Base-by-base conservation (phyloP, 2,329 filamentous ascomycete genomes). In the Fusarium poae region DNA sequence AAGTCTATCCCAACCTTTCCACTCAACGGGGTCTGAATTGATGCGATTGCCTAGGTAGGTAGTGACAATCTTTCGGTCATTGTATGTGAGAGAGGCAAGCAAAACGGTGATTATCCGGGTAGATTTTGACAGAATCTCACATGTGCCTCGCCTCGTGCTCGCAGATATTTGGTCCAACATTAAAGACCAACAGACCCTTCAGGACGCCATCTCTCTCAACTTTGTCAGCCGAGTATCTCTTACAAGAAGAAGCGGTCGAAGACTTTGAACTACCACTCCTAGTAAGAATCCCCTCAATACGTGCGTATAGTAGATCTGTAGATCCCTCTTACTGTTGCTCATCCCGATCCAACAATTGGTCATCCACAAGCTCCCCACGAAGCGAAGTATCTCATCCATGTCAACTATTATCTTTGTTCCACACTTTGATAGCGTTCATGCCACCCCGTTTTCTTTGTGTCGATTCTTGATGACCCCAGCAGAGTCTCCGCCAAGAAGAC, bases 1-100 rank as follows among this genome's bases (percentile, higher is more conserved):
- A 55, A 55, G 57, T 59, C 49, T 68, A 62, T 68, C 67, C 65
- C 49, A 59, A 70, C 62, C 60, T 64, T 65, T 65, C 34, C 55
- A 56, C 58, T 39, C 65, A 56, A 68, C 50, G 67, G 70, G 69
- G 62, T 64, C 52, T 35, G 20, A 64, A 42, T 34, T 65, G 34
- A 48, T 53, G 46, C 45, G 42, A 51, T 51, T 52, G 32, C 32
- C 18, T 35, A 35, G 32, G 7, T 35, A 35, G 32, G 27, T 27
- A 37, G 20, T 23, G 53, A 42, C n/a, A 16, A 21, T 29, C 34
- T 18, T 30, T 9, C 35, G 35, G 25, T 20, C 25, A 35, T 45
- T 37, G 43, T 45, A 15, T 49, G 39, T 16, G 15, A n/a, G n/a
- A 50, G 32, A 50, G 32, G 15, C 18, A 50, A 13, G 5, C 34